Conservation (phyloP, 805 yeast genomes). For the Candida gorgasii region DNA sequence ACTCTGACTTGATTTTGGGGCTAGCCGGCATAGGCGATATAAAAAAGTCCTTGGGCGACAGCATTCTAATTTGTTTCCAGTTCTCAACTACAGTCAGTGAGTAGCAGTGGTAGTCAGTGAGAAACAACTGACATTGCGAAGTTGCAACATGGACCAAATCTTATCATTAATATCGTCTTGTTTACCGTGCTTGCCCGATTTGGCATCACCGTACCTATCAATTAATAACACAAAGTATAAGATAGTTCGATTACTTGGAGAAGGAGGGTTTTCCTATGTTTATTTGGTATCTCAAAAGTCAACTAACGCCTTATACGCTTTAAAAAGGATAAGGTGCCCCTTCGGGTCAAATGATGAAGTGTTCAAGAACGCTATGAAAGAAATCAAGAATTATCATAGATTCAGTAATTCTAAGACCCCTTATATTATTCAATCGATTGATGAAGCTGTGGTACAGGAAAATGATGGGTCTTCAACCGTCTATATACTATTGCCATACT, state of each 20-base stretch:
- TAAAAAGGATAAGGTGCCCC: slow-evolving; percentile 86
- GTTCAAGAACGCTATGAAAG: slow-evolving; percentile 63
- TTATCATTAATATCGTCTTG: slow-evolving; percentile 29
- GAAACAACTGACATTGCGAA: slow-evolving; percentile 8
- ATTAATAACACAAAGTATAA: slow-evolving; percentile 64
- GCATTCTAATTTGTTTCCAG: no score
- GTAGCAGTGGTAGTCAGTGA: no score
- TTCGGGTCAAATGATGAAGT: slow-evolving; percentile 77
- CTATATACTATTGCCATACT: slow-evolving; percentile 78
- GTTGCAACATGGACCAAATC: slow-evolving; percentile 5
- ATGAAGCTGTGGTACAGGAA: slow-evolving; percentile 71
- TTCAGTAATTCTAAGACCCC: slow-evolving; percentile 59
- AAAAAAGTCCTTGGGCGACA: slow-evolving; percentile 11
- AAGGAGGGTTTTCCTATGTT: slow-evolving; percentile 87
- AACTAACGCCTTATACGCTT: slow-evolving; percentile 56
- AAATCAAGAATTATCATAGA: slow-evolving; percentile 71
- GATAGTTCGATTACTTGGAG: slow-evolving; percentile 76
- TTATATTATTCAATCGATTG: slow-evolving; percentile 66
- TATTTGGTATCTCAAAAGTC: slow-evolving; percentile 63
- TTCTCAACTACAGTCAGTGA: no score
- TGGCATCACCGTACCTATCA: slow-evolving; percentile 53
- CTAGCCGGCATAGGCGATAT: slow-evolving; percentile 6
- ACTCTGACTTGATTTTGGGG: slow-evolving; percentile 2
- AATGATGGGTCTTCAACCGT: slow-evolving; percentile 78
- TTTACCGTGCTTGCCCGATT: slow-evolving; percentile 47